Percentiles rank a stretch among this genome's conserved stretches.
phyloP scores from a whole-genome alignment of 2,329 filamentous ascomycete species.

The Blastomyces gilchristii region DNA sequence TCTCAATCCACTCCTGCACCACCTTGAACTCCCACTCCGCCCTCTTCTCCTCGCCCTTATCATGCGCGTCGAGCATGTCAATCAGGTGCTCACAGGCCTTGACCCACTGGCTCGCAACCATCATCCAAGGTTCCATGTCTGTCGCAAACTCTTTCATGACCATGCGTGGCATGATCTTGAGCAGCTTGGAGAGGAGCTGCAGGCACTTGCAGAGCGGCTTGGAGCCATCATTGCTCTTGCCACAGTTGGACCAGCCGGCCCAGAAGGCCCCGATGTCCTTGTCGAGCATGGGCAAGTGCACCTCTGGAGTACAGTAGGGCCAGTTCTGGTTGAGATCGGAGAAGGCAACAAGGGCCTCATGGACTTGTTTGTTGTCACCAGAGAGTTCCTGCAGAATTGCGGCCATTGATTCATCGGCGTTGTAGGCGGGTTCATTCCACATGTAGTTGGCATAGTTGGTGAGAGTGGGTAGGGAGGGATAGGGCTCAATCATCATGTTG shows the following conservation, averaged over 20 bases:
- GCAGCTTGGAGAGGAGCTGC: background rate
- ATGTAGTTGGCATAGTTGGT: slow-evolving; percentile 18
- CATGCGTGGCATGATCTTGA: background rate
- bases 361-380: slow-evolving; percentile 10
- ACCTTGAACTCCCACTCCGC: slow-evolving; percentile 15
- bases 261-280: slow-evolving; percentile 17
- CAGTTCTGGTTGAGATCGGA: slow-evolving; percentile 18
- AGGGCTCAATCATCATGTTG: slow-evolving; percentile 18
- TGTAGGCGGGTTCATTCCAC: slow-evolving; percentile 17
- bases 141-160: background rate
- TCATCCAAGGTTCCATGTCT: slow-evolving; percentile 17
- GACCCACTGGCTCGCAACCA: slow-evolving; percentile 17
- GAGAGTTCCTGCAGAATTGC: slow-evolving; percentile 12
- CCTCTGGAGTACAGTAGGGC: slow-evolving; percentile 16
- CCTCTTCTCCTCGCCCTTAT: slow-evolving; percentile 12
- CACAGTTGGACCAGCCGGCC: slow-evolving; percentile 8
- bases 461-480: slow-evolving; percentile 17
- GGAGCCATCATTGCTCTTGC: background rate
- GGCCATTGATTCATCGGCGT: slow-evolving; percentile 14
- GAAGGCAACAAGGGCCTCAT: slow-evolving; percentile 16
- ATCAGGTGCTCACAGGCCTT: slow-evolving; percentile 17
- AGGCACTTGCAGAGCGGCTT: background rate
- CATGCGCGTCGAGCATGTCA: slow-evolving; percentile 15
- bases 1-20: slow-evolving; percentile 14
- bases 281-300: slow-evolving; percentile 14